Base-by-base conservation (phyloP, 495 filamentous ascomycete species). In the Symbiotaphrina buchneri region DNA sequence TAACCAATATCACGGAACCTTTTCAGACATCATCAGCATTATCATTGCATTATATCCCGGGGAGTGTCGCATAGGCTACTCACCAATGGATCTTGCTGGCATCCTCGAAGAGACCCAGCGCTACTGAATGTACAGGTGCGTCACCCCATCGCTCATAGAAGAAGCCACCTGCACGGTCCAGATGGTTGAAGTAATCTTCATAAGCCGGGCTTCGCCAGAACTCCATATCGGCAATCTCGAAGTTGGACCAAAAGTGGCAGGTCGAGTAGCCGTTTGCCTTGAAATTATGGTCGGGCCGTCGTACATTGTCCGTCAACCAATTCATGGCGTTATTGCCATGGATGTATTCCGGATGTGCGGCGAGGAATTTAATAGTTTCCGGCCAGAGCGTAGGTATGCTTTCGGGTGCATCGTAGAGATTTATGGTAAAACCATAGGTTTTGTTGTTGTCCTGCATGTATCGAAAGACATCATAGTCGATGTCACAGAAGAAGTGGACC, bases 201-300 rank as follows among this genome's bases (percentile, higher is more conserved):
- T 99, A 99, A 30, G 66, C 62, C 48, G 83, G 68, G 41, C 82
- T 75, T 7, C 90, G 63, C 81, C 84, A 99, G 56, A 99, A 94
- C 37, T 63, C 67, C 68, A 99, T 69, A 47, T 93, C 83, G 21
- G 70, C 90, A 41, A 99, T 90, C 54, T 99, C 90, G 45, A 99
- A 99, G 54, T 99, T 99, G 36, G 71, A 82, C 90, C 90, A 99
- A 60, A 99, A 99, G 53, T 99, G 90, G 50, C 90, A 99, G n/a
- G 90, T 97, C 7, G 79, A 87, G 59, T 94, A 97, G 22, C 87
- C 87, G 36, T 87, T 71, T 19, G 81, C 84, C 29, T 70, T 65
- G 13, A 55, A 38, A 41, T 74, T 78, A 50, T 93, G 78, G 11
- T 80, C 64, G 5, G 90, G 87, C 28, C 90, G 65, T 31, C 68